Evolutionary conservation across 2,329 filamentous ascomycete genomes (phyloP), one percentile per base, ranked within the genome.

Genomic region (Elsinoe batatas): DNA sequence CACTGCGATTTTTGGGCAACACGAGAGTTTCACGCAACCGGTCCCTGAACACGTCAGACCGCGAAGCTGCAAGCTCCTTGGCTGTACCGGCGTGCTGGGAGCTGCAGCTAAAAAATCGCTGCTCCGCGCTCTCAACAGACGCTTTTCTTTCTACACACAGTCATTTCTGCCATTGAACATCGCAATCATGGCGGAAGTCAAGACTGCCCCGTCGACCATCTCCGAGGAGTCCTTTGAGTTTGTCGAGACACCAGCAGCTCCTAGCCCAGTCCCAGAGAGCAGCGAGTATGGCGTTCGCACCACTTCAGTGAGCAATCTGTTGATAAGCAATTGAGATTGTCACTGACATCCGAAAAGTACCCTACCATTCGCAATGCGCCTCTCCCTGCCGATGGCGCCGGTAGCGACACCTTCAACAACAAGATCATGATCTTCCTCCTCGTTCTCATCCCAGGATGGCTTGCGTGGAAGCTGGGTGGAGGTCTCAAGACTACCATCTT

Each of bases 361-460:
- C 85, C 88, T 32, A 75, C 89, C 59, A 97, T 97, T 75, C 88
- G 94, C 70, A 97, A 97, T 82, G 88, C 84, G 49, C 90, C 93
- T 61, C 82, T 97, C 42, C 93, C 93, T 36, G 91, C 91, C 62
- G 93, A 98, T 71, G 88, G 83, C 51, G 76, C 89, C 53, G 87
- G 90, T 62, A 83, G 80, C 71, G 89, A 95, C 63, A 84, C 77
- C 72, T 98, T 97, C 83, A 91, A 85, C 74, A 95, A 93, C 75
- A 74, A 78, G 64, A 73, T 86, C 64, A 83, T 97, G 63, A 77
- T 88, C 70, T 78, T 79, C 63, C 71, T 91, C 60, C 71, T 95
- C 59, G 70, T 82, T 59, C 72, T 81, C 57, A 78, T 94, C 42
- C 91, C 93, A 22, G 82, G 79, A 70, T 97, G 87, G 74, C 67